Percentiles rank a stretch among this genome's conserved stretches.
Evolutionary conservation across 2,329 filamentous ascomycete genomes (phyloP).

Genomic region (Tolypocladium tundrense): DNA sequence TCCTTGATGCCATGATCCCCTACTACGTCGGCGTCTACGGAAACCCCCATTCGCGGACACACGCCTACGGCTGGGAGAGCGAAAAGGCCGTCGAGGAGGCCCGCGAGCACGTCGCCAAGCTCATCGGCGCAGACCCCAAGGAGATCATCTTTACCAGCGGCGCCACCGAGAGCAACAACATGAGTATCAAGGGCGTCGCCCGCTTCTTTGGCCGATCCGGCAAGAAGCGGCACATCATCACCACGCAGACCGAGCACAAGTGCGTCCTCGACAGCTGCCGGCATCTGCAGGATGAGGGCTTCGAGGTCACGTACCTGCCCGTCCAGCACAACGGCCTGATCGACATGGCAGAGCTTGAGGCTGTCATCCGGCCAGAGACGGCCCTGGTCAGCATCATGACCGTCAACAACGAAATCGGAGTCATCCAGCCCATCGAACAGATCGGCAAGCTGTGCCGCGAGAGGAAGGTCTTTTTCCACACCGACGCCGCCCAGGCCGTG

Average conservation of each 20-base stretch:
- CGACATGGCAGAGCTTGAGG: conserved; percentile 72
- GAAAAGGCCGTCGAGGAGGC: conserved; percentile 89
- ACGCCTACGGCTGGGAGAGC: conserved; percentile 97
- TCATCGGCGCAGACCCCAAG: conserved; percentile 92
- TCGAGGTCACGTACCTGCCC: conserved; percentile 92
- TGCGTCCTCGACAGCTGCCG: conserved; percentile 96
- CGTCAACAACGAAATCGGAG: conserved; percentile 98
- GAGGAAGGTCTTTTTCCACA: conserved; percentile 97
- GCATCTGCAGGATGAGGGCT: conserved; percentile 93
- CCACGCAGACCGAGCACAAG: conserved; percentile 96
- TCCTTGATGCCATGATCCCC: conserved; percentile 93
- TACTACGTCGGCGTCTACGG: conserved; percentile 90
- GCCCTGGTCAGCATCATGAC: conserved; percentile 94
- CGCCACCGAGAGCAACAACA: conserved; percentile 97
- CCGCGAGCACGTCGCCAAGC: conserved; percentile 67
- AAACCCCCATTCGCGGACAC: conserved; percentile 93
- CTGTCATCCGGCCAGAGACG: conserved; percentile 84
- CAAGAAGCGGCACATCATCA: conserved; percentile 98
- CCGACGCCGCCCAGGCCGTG: conserved; percentile 92
- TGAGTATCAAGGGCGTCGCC: conserved; percentile 98
- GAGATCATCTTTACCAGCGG: conserved; percentile 99
- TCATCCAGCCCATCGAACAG: conserved; percentile 91
- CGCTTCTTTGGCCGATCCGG: conserved; percentile 86
- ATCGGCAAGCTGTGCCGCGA: conserved; percentile 86
- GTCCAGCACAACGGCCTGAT: conserved; percentile 82